Evolutionary conservation across 805 yeast genomes (phyloP).

Genomic region (Candida ulmi): DNA sequence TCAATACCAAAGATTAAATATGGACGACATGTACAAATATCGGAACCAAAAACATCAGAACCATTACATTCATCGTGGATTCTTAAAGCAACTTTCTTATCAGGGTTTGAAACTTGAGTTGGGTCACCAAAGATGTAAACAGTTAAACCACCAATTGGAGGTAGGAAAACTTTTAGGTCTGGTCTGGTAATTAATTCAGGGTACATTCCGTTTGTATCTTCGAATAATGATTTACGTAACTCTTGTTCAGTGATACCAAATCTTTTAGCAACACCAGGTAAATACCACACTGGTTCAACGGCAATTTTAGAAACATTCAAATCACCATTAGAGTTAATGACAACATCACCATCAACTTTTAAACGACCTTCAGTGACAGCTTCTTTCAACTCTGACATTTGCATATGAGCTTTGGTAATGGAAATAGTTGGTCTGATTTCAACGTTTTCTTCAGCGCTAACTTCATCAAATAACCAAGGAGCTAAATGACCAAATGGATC

Average conservation of each 20-base stretch:
- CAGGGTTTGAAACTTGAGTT: conserved; percentile 44
- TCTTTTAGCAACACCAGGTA: conserved; percentile 64
- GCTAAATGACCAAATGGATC: conserved; percentile 66
- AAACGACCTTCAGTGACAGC: conserved; percentile 49
- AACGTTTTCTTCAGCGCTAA: conserved; percentile 39
- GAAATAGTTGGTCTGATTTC: conserved; percentile 63
- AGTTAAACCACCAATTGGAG: conserved; percentile 66
- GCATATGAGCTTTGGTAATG: conserved; percentile 61
- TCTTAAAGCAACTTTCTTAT: conserved; percentile 48
- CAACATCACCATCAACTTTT: conserved; percentile 54
- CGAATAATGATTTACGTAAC: conserved; percentile 54
- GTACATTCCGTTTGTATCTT: conserved; percentile 68
- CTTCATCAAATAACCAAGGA: conserved; percentile 49
- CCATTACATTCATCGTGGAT: conserved; percentile 70
- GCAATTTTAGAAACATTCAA: conserved; percentile 59
- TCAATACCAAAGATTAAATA: conserved; percentile 60
- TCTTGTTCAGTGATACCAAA: conserved; percentile 51
- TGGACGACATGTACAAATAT: conserved; percentile 67
- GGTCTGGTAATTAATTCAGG: conserved; percentile 66
- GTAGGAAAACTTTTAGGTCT: conserved; percentile 58
- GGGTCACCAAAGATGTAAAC: conserved; percentile 65
- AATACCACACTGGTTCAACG: conserved; percentile 66
- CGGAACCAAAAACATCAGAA: conserved; percentile 63
- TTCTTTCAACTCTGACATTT: conserved; percentile 51
- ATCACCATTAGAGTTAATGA: conserved; percentile 55